Evolutionary conservation across 1,284 basidiomycete species (phyloP), one percentile per base, ranked within the genome.

Genomic region (Ustilago nuda): DNA sequence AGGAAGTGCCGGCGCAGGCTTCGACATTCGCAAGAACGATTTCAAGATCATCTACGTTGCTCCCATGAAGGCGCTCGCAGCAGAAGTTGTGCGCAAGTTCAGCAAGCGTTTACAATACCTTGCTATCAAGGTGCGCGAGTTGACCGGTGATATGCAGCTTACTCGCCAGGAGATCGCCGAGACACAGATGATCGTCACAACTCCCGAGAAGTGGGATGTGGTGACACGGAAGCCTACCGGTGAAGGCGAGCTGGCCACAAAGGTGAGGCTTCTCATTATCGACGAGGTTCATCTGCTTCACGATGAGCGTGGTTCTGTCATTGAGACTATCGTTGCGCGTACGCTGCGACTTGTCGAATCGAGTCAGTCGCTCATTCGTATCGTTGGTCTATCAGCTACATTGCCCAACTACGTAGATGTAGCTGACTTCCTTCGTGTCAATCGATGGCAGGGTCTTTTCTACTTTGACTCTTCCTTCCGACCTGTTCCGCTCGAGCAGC

Each of bases 11-110:
- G 70, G 50, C 1, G 66, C 72, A n/a, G 74, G 75, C 27, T 81
- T 84, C 51, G 74, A 77, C 37, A 82, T 85, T 50, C 65, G 61
- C 50, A 66, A 63, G 32, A 72, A 81, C 56, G 82, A 86, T 36
- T 99, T 98, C 89, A 99, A 99, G 87, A 92, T 99, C 67, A 94
- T 99, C 63, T 99, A 99, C 82, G 97, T 99, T 39, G 97, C 97
- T 9, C 97, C 97, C 0, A 99, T 99, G 95, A 99, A 99, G 86
- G 97, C 97, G 3, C 88, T 99, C 37, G 97, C 96, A 0, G 91
- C 95, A 2, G 97, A 99, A 84, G 95, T 99, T 76, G 93, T 94
- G 8, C 91, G 94, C 61, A 99, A 99, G 86, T 90, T 99, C 41
- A 90, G 91, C 33, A 98, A 92, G 87, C 89, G 97, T 43, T 87